These are phyloP conservation scores for Podospora pseudocomata DNA, from an alignment of 495 filamentous ascomycete species.

Conservation along the genomic window DNA sequence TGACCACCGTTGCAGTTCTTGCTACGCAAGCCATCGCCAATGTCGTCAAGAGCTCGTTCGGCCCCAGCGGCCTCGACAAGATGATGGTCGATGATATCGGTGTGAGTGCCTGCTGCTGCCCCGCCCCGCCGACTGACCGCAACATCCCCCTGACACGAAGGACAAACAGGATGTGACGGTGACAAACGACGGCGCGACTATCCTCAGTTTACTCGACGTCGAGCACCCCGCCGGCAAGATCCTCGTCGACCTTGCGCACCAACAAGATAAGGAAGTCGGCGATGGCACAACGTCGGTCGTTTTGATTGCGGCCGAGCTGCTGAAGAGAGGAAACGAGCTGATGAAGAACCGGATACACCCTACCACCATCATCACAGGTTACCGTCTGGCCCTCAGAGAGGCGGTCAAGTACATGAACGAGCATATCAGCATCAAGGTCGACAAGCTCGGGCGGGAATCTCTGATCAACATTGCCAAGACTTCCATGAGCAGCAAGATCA, in stretches of 20 bases:
- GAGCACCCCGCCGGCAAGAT: constrained; percentile 99
- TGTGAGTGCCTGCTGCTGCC: constrained; percentile 47
- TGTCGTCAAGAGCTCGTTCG: constrained; percentile 98
- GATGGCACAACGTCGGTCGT: constrained; percentile 98
- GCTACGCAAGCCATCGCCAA: constrained; percentile 97
- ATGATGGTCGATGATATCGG: constrained; percentile 99
- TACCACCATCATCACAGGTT: constrained; percentile 98
- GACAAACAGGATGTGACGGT: constrained; percentile 84
- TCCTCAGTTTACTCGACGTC: constrained; percentile 88
- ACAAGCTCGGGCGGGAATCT: constrained; percentile 81
- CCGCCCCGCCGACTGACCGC: constrained; percentile 12
- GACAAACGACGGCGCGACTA: constrained; percentile 98
- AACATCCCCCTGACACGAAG: constrained; percentile 15
- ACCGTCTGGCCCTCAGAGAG: constrained; percentile 90
- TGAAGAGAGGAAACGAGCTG: constrained; percentile 91
- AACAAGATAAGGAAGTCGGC: constrained; percentile 98
- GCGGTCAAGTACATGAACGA: constrained; percentile 99
- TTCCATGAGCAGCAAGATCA: constrained; percentile 99
- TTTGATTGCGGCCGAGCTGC: constrained; percentile 91
- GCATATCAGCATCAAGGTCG: constrained; percentile 92
- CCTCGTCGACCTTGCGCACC: constrained; percentile 92
- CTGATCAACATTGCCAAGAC: constrained; percentile 95
- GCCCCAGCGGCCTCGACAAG: constrained; percentile 95
- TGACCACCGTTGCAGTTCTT: constrained; percentile 59
- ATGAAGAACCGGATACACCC: constrained; percentile 99